A percentile compares a stretch with the other conserved stretches of the same genome.
Conservation (phyloP, 768 basidiomycete genomes). For the Pisolithus orientalis region DNA sequence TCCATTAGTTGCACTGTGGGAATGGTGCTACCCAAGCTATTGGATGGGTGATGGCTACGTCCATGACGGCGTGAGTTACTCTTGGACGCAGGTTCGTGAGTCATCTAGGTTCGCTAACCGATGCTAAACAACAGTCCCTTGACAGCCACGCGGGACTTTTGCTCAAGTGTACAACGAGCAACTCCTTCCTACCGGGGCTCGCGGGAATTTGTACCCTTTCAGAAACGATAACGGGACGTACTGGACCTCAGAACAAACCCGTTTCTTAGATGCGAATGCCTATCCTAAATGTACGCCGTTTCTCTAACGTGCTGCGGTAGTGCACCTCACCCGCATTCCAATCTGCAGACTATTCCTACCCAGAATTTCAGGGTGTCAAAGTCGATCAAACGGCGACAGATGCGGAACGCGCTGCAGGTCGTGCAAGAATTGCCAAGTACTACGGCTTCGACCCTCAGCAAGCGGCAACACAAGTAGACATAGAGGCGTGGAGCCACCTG, state of each 20-base stretch:
- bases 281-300: slow-evolving; percentile 16
- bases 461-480: neutral
- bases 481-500: slow-evolving; percentile 11
- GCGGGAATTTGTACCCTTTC: slow-evolving; percentile 16
- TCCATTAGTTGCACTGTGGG: slow-evolving; percentile 22
- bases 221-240: slow-evolving; percentile 18
- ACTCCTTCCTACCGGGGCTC: slow-evolving; percentile 15
- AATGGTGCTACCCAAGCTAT: slow-evolving; percentile 23
- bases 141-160: slow-evolving; percentile 17
- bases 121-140: neutral
- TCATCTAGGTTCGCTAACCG: neutral
- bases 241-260: slow-evolving; percentile 20
- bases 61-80: slow-evolving; percentile 4
- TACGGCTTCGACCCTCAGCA: slow-evolving; percentile 20
- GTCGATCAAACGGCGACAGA: slow-evolving; percentile 15
- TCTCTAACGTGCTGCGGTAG: neutral
- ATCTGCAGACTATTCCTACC: slow-evolving; percentile 22
- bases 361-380: slow-evolving; percentile 19
- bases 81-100: slow-evolving; percentile 19
- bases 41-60: slow-evolving; percentile 24
- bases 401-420: slow-evolving; percentile 12
- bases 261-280: slow-evolving; percentile 13
- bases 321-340: neutral
- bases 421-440: slow-evolving; percentile 15
- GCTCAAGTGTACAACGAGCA: slow-evolving; percentile 16